Evolutionary conservation across 2,329 filamentous ascomycete genomes (phyloP).

Genomic region (Phaeosphaeriaceae sp.): DNA sequence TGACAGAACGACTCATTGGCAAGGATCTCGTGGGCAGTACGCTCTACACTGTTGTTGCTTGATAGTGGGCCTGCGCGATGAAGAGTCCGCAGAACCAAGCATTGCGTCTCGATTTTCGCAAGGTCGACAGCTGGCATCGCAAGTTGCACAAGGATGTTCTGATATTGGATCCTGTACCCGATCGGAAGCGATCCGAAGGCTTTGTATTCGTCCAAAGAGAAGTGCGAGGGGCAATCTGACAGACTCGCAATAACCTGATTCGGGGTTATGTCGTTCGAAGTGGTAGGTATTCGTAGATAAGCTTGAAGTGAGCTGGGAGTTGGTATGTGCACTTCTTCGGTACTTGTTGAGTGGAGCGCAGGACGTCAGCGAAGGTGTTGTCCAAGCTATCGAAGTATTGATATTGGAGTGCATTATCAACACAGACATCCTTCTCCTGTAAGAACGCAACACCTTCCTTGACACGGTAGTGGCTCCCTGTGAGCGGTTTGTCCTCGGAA

Average conservation of each 20-base stretch:
- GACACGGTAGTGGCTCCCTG: conserved; percentile 41
- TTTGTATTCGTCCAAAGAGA: conserved; percentile 62
- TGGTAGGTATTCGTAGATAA: background rate
- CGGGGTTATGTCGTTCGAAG: conserved; percentile 38
- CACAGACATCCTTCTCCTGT: conserved; percentile 47
- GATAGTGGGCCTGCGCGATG: conserved; percentile 55
- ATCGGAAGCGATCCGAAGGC: conserved; percentile 56
- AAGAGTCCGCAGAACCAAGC: conserved; percentile 58
- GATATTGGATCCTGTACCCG: conserved; percentile 60
- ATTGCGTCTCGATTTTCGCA: conserved; percentile 54
- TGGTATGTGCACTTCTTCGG: conserved; percentile 53
- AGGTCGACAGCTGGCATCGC: conserved; percentile 57
- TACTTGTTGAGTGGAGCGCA: conserved; percentile 26
- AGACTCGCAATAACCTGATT: conserved; percentile 57
- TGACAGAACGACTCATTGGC: conserved; percentile 41
- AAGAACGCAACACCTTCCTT: conserved; percentile 31
- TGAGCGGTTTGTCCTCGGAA: conserved; percentile 47
- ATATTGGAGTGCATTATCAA: conserved; percentile 55
- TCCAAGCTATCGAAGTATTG: conserved; percentile 28
- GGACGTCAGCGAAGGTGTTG: conserved; percentile 34
- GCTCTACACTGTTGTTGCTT: conserved; percentile 8
- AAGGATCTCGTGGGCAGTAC: conserved; percentile 48
- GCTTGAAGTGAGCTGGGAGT: conserved; percentile 8
- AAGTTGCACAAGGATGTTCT: conserved; percentile 62
- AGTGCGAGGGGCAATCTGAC: conserved; percentile 51